phyloP scores from a whole-genome alignment of 208 protist genomes.

The Trichomonas gallinae region DNA sequence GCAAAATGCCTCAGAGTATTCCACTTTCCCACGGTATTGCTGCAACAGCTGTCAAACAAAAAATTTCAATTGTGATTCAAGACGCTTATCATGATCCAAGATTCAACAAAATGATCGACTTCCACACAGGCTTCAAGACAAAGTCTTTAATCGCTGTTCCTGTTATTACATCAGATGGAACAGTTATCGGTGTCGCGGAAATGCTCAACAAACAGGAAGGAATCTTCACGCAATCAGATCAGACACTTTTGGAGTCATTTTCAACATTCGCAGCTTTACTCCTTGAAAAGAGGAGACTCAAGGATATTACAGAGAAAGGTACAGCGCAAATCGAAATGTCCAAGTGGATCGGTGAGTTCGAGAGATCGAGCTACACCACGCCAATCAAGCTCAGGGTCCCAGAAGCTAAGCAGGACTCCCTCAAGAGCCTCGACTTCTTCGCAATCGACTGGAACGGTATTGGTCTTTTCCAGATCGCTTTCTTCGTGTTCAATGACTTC shows the following conservation, averaged over 20 bases:
- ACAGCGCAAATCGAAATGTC: background rate
- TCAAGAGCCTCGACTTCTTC: background rate
- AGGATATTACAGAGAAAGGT: background rate
- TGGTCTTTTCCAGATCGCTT: background rate
- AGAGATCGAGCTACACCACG: background rate
- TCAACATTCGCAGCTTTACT: background rate
- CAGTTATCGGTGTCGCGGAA: background rate
- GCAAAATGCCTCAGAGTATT: background rate
- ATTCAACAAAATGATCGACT: background rate
- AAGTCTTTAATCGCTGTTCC: background rate
- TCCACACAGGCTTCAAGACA: background rate
- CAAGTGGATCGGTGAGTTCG: background rate
- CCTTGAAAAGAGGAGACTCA: background rate
- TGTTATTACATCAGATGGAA: background rate
- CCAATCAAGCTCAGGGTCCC: background rate
- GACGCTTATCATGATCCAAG: background rate
- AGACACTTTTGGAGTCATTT: background rate
- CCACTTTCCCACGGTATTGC: background rate
- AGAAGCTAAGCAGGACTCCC: background rate
- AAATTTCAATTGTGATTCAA: background rate
- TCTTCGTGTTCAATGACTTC: constrained; percentile 11
- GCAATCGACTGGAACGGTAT: background rate
- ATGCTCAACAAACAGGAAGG: background rate
- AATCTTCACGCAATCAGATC: background rate
- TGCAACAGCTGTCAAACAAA: background rate